phyloP scores from a whole-genome alignment of 2,329 filamentous ascomycete species.

The Apiospora phragmitis region DNA sequence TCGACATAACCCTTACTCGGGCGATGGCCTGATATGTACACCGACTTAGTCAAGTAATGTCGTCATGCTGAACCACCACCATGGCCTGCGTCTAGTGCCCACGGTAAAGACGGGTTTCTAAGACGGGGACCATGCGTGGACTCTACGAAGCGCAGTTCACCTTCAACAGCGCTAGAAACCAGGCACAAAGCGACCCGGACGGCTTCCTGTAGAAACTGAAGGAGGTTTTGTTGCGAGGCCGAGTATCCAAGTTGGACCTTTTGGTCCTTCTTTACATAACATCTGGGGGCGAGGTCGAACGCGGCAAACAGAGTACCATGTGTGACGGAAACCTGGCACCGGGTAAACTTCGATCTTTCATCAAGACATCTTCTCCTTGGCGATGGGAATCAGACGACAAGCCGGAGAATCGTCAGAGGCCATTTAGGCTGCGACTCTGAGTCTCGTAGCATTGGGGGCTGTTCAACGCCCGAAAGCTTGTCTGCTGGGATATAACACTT shows the following conservation, averaged over 20 bases:
- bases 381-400: neutral
- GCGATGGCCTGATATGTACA: neutral
- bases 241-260: neutral
- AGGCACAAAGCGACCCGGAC: neutral
- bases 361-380: neutral
- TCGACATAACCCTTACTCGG: neutral
- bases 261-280: neutral
- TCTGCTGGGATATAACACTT: neutral
- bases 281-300: no score
- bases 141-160: neutral
- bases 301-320: neutral
- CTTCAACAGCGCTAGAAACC: neutral
- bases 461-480: neutral
- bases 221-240: neutral
- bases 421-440: neutral
- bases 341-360: neutral
- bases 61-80: neutral
- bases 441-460: neutral
- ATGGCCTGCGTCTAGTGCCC: neutral
- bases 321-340: neutral
- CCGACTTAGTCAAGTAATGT: neutral
- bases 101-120: neutral
- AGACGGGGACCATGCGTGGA: neutral
- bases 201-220: neutral
- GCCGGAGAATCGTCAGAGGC: neutral